Evolutionary conservation across 495 filamentous ascomycete species (phyloP).

Genomic region (Hyaloscypha bicolor): DNA sequence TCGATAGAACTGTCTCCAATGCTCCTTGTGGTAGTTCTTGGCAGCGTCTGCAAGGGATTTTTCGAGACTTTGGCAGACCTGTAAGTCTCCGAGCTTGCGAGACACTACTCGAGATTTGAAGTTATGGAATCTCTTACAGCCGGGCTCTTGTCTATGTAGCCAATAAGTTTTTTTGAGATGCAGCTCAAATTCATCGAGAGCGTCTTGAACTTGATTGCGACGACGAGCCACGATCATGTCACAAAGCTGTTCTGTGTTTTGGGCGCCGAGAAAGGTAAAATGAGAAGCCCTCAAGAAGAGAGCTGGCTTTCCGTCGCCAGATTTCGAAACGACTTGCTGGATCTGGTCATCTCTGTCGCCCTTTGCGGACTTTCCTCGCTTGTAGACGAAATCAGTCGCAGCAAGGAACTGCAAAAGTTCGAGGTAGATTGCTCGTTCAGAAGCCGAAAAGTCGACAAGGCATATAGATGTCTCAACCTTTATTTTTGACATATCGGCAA

Average conservation of each 20-base stretch:
- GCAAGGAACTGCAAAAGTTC: slow-evolving; percentile 48
- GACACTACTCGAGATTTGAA: too few relatives aligned
- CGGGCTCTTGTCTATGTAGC: background rate
- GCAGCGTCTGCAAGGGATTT: background rate
- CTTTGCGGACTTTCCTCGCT: slow-evolving; percentile 39
- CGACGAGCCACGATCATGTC: background rate
- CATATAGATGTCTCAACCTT: slow-evolving; percentile 39
- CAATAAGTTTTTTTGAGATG: background rate
- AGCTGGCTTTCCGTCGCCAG: background rate
- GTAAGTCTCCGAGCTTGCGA: too few relatives aligned
- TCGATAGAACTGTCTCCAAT: background rate
- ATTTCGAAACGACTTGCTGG: background rate
- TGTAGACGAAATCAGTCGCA: slow-evolving; percentile 44
- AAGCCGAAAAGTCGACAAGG: slow-evolving; percentile 41
- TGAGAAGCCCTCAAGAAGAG: slow-evolving; percentile 5
- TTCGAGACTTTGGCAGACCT: too few relatives aligned
- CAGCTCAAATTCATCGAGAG: background rate
- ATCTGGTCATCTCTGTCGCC: background rate
- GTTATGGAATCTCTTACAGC: too few relatives aligned
- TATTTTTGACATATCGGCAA: slow-evolving; percentile 46
- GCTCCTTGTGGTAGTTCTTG: background rate
- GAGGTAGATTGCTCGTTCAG: slow-evolving; percentile 49
- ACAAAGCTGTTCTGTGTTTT: too few relatives aligned
- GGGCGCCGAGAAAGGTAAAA: background rate
- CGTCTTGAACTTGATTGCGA: background rate